Evolutionary conservation across 2,329 filamentous ascomycete species (phyloP).

Genomic region (Aspergillus chevalieri): DNA sequence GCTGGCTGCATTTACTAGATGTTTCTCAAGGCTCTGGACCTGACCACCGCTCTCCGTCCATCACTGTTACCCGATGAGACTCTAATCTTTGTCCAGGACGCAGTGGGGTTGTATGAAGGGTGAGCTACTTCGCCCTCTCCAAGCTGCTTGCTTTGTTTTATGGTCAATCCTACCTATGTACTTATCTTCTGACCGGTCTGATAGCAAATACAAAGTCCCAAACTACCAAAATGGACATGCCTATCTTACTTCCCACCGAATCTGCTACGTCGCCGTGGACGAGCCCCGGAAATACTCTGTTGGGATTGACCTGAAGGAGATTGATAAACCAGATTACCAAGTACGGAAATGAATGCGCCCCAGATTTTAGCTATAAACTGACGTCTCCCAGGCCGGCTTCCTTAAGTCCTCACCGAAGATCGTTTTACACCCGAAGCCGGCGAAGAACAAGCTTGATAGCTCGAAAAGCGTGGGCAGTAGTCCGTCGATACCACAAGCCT

Average conservation of each 20-base stretch:
- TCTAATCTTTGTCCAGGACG: conserved; percentile 93
- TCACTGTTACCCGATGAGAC: conserved; percentile 89
- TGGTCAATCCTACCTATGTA: background rate
- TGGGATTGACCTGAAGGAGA: conserved; percentile 79
- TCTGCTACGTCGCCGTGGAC: conserved; percentile 87
- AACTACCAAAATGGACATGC: conserved; percentile 93
- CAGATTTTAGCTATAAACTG: conserved; percentile 5
- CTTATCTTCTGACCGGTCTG: conserved; percentile 10
- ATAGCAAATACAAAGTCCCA: conserved; percentile 87
- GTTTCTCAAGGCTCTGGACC: conserved; percentile 92
- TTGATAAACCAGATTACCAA: conserved; percentile 87
- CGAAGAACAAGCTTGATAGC: conserved; percentile 54
- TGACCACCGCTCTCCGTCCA: conserved; percentile 92
- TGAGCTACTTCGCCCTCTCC: conserved; percentile 43
- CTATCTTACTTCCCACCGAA: conserved; percentile 90
- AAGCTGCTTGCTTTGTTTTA: background rate
- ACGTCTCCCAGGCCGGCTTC: conserved; percentile 65
- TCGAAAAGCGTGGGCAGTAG: conserved; percentile 49
- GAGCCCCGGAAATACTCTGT: conserved; percentile 80
- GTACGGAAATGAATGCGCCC: conserved; percentile 40
- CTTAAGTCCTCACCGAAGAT: conserved; percentile 93
- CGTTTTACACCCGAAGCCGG: conserved; percentile 75
- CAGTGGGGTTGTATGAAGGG: conserved; percentile 96
- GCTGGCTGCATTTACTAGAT: conserved; percentile 59
- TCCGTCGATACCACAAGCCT: conserved; percentile 18